These are phyloP conservation scores for Ophiocordyceps camponoti-saundersi DNA, from an alignment of 2,329 filamentous ascomycete genomes.

Conservation along the genomic window DNA sequence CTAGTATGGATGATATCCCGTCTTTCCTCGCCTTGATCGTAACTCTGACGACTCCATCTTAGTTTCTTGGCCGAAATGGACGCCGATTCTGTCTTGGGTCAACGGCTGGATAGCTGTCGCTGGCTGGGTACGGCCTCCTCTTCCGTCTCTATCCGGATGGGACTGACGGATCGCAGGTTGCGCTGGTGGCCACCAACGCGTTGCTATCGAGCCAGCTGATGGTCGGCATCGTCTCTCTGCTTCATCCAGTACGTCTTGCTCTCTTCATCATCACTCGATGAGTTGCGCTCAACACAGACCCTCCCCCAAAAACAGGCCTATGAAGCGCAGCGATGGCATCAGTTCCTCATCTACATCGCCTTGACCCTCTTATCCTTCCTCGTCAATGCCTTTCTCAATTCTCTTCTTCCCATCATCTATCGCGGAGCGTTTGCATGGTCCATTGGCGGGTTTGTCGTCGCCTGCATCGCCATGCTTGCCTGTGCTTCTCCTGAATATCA, in stretches of 20 bases:
- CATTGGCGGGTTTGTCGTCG: conserved; percentile 47
- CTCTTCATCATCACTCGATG: not conserved
- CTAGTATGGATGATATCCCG: conserved; percentile 30
- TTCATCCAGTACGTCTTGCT: conserved; percentile 21
- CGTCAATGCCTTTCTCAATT: conserved; percentile 14
- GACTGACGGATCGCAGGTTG: conserved; percentile 20
- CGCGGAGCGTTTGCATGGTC: conserved; percentile 55
- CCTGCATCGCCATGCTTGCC: conserved; percentile 50
- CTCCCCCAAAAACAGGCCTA: conserved; percentile 25
- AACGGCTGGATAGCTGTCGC: conserved; percentile 48
- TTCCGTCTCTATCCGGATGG: not conserved
- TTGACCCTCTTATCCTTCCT: conserved; percentile 12
- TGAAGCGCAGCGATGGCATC: conserved; percentile 44
- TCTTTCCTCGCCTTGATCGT: conserved; percentile 29
- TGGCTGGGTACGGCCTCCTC: conserved; percentile 31
- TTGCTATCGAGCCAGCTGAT: conserved; percentile 51
- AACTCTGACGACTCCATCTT: not conserved
- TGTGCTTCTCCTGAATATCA: conserved; percentile 45
- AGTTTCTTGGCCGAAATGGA: conserved; percentile 10
- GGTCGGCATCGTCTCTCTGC: conserved; percentile 44
- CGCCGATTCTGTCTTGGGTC: conserved; percentile 13
- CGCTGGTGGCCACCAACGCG: conserved; percentile 49
- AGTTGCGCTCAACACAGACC: not conserved
- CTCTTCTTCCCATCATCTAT: conserved; percentile 28
- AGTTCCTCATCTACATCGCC: conserved; percentile 37